Base-by-base conservation (phyloP, 2,329 filamentous ascomycete species). In the Teratosphaeria pseudoeucalypti region DNA sequence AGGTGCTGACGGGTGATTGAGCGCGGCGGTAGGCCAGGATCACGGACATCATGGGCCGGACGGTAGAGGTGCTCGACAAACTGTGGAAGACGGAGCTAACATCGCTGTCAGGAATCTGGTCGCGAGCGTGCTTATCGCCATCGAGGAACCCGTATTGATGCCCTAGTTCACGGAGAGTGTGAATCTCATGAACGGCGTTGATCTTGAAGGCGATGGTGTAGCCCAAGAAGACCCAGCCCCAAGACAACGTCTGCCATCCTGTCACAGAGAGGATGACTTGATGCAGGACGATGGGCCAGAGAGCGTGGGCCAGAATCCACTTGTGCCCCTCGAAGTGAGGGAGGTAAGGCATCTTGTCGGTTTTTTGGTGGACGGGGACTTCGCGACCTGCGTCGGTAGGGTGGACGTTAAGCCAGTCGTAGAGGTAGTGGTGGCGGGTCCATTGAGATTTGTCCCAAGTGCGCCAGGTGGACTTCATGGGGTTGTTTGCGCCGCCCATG, bases 41-140 rank as follows among this genome's bases (percentile, higher is more conserved):
- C 12, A 72, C 66, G n/a, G 70, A 67, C 62, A 76, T 67, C 59
- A 73, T 61, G 23, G 57, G 60, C 12, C 57, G 54, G 29, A 39
- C 1, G 11, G 54, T 56, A 2, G 54, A 37, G n/a, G 54, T 56
- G 11, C 27, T n/a, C 7, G 19, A 29, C 6, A 54, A 26, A 14
- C 27, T 32, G 34, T 34, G 27, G 7, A 54, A 29, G 7, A 54
- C 53, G 10, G 27, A 32, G 23, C 53, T 11, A 26, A 54, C 53
- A 5, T 54, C 53, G 11, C 34, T 54, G 19, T 78, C 75, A 0
- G 77, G 76, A 6, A 78, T 72, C 2, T 74, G 72, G 56, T 78
- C 76, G 16, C 76, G 73, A 19, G 68, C 72, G 61, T 78, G 76
- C 43, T 74, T 71, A 60, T 78, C 76, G 12, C 77, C 76, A 60